Conservation (phyloP, 345 rosid species). For the Eucalyptus decipiens region DNA sequence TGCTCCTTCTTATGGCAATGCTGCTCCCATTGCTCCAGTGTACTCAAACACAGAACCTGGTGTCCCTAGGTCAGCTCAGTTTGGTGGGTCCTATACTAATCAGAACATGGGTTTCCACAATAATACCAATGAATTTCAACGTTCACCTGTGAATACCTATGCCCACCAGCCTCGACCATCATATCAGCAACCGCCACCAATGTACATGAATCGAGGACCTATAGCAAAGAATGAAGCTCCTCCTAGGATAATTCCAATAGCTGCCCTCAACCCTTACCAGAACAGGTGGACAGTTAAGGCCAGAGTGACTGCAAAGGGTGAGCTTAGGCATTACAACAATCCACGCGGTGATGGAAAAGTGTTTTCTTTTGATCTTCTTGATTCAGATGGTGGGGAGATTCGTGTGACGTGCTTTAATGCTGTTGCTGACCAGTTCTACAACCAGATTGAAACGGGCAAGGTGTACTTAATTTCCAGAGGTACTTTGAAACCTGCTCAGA, state of each 20-base stretch:
- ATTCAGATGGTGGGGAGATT: slow-evolving; percentile 87
- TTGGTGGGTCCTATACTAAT: slow-evolving; percentile 10
- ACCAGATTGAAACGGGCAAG: slow-evolving; percentile 66
- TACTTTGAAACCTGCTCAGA: slow-evolving; percentile 69
- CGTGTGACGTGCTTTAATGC: slow-evolving; percentile 88
- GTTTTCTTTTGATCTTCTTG: slow-evolving; percentile 86
- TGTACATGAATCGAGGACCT: slow-evolving; percentile 65
- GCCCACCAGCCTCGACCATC: slow-evolving; percentile 14
- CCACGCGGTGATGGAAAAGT: slow-evolving; percentile 84
- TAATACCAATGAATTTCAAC: slow-evolving; percentile 25
- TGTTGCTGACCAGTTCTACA: slow-evolving; percentile 70
- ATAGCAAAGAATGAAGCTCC: slow-evolving; percentile 62
- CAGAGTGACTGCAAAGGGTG: slow-evolving; percentile 74
- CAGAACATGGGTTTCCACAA: slow-evolving; percentile 19
- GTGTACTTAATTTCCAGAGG: slow-evolving; percentile 80
- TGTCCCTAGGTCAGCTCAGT: slow-evolving; percentile 16
- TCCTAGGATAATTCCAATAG: slow-evolving; percentile 59
- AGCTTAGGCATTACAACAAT: slow-evolving; percentile 61
- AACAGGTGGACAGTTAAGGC: slow-evolving; percentile 92
- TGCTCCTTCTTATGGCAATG: neutral
- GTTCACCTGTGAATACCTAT: slow-evolving; percentile 15
- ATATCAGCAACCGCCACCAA: slow-evolving; percentile 46
- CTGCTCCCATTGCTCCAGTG: neutral
- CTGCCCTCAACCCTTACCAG: slow-evolving; percentile 85
- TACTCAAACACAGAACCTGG: slow-evolving; percentile 20